Evolutionary conservation across 805 yeast species (phyloP), one percentile per base, ranked within the genome.

Genomic region (Dipodascus geniculatus): DNA sequence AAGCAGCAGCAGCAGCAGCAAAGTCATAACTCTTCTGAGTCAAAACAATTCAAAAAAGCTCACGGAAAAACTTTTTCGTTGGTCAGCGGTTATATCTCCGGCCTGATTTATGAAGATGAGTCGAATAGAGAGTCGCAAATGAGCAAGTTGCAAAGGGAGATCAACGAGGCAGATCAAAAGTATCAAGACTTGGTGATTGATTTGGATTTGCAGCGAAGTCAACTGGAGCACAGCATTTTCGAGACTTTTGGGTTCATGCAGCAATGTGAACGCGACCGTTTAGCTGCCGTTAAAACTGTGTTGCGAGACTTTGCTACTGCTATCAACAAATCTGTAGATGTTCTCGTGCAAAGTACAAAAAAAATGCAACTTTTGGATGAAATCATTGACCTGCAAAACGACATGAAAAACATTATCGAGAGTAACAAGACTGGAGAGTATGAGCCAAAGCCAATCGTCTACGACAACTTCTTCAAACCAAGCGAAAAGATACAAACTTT

Each of bases 201-300:
- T 49, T 71, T 85, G 60, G 95, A 86, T 60, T 67, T 71, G 44
- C 66, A 77, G 28, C 72, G 93, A 53, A 83, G 90, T 65, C 81
- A 81, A 22, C 71, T 84, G 57, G 95, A 86, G 64, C 85, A 80
- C 56, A 64, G 77, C 33, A 75, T 84, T 51, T 74, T 79, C 65
- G 87, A 83, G 56, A 85, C 83, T 58, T 70, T 82, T 51, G 67
- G 81, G 2, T 82, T 80, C 61, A 77, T 86, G 82, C 87, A 85
- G 64, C 77, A 78, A 61, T 83, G 88, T 65, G 95, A 86, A 67
- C 65, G 77, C 20, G 91, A 85, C 64, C 73, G 95, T 60, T 68
- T 82, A 53, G 73, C 73, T 53, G 89, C 87, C 0, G 65, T 85
- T 48, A 82, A 83, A 61, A 80, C 80, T 58, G 88, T 79, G 1